These are phyloP conservation scores for Carex parvula DNA, from an alignment of 176 grass and related monocot genomes.

Conservation along the genomic window DNA sequence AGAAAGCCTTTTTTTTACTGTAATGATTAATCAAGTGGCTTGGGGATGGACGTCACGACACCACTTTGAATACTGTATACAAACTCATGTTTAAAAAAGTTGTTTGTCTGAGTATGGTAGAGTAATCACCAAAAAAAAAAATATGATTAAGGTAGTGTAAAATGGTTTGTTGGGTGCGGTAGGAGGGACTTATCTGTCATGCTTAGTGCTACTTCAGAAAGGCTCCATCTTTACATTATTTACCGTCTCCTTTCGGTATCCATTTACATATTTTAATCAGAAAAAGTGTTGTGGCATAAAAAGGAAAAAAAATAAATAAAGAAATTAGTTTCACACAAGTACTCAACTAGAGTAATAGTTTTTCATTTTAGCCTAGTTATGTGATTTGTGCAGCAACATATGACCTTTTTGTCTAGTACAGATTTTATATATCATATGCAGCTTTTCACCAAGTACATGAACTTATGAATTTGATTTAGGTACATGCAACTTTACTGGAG, in stretches of 20 bases:
- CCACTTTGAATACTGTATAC: not conserved
- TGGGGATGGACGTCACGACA: not conserved
- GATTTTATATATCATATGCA: not conserved
- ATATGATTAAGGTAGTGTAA: not conserved
- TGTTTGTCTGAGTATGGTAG: not conserved
- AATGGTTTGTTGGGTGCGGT: not conserved
- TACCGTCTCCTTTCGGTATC: not conserved
- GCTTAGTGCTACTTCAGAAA: not conserved
- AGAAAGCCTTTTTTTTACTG: not conserved
- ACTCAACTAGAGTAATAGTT: not conserved
- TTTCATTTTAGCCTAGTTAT: constrained; percentile 11
- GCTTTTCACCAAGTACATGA: not conserved
- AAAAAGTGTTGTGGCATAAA: not conserved
- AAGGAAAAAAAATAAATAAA: not conserved
- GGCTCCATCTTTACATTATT: constrained; percentile 1
- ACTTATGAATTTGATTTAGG: not conserved
- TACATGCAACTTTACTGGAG: not conserved
- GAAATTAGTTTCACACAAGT: not conserved
- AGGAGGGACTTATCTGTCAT: constrained; percentile 13
- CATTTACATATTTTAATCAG: not conserved
- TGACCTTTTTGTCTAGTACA: not conserved
- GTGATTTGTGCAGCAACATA: not conserved
- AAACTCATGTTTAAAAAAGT: constrained; percentile 4
- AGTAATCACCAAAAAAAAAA: not conserved
- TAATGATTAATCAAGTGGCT: constrained; percentile 3